These are phyloP conservation scores for Zygoascus sp. DNA, from an alignment of 1,139 yeast species.

Conservation along the genomic window DNA sequence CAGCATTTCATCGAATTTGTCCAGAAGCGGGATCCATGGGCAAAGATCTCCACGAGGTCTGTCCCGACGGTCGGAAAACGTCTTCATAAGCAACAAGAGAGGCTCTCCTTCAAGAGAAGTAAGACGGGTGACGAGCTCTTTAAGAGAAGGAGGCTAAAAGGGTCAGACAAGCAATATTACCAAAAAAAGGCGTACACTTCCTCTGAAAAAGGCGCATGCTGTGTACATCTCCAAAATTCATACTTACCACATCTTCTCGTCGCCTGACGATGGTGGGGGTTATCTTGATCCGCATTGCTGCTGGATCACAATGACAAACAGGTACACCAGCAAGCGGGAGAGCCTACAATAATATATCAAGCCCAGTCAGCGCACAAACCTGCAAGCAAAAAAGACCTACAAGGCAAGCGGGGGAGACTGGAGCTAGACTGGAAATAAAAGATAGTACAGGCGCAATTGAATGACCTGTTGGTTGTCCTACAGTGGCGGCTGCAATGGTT, in stretches of 20 bases:
- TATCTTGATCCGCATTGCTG: conserved; percentile 28
- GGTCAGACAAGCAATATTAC: conserved; percentile 12
- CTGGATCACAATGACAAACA: neutral
- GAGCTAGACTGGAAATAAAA: too few species aligned
- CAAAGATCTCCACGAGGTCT: conserved; percentile 68
- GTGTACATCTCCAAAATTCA: too few species aligned
- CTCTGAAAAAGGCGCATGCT: too few species aligned
- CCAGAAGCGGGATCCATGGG: conserved; percentile 73
- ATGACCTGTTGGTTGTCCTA: too few species aligned
- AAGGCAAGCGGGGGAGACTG: too few species aligned
- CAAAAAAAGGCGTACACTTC: neutral
- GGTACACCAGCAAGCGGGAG: neutral
- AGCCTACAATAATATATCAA: neutral
- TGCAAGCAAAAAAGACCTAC: too few species aligned
- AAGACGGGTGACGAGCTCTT: conserved; percentile 39
- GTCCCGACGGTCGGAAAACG: conserved; percentile 47
- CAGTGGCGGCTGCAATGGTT: too few species aligned
- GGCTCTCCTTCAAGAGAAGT: conserved; percentile 34
- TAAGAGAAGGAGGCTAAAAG: conserved; percentile 40
- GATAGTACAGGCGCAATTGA: too few species aligned
- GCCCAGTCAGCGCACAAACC: too few species aligned
- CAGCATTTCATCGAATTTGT: conserved; percentile 66
- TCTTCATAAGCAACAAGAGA: conserved; percentile 36
- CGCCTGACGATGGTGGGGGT: conserved; percentile 29
- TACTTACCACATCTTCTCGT: conserved; percentile 31